These are phyloP conservation scores for Mortierella alpina DNA, from an alignment of 192 early-diverging fungal species.

Conservation along the genomic window DNA sequence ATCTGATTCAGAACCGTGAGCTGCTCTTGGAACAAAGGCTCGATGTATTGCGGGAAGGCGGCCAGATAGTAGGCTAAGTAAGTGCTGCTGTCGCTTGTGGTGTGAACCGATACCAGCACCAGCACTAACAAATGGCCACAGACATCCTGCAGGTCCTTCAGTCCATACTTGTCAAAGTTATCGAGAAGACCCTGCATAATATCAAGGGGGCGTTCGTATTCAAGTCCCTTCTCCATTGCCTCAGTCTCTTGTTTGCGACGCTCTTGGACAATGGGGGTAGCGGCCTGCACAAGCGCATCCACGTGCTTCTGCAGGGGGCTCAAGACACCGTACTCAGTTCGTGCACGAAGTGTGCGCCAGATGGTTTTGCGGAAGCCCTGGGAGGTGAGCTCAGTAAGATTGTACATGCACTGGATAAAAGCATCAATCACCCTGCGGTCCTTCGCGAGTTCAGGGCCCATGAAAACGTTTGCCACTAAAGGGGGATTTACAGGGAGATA, in stretches of 20 bases:
- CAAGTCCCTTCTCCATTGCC: neutral
- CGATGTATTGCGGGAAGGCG: slow-evolving; percentile 14
- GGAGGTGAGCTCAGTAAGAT: neutral
- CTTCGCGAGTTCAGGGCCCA: slow-evolving; percentile 9
- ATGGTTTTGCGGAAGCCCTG: neutral
- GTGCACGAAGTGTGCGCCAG: neutral
- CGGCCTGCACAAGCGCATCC: neutral
- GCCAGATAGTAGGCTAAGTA: slow-evolving; percentile 27
- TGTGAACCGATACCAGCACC: slow-evolving; percentile 46
- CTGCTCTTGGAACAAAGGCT: slow-evolving; percentile 35
- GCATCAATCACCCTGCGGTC: slow-evolving; percentile 7
- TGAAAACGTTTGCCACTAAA: slow-evolving; percentile 17
- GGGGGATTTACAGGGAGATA: no score
- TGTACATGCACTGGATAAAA: neutral
- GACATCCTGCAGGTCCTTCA: slow-evolving; percentile 9
- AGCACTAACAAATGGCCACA: slow-evolving; percentile 24
- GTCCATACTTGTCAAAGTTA: slow-evolving; percentile 16
- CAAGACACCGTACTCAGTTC: neutral
- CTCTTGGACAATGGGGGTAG: slow-evolving; percentile 5
- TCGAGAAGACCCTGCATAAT: slow-evolving; percentile 38
- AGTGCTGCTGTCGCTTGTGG: slow-evolving; percentile 24
- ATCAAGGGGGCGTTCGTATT: slow-evolving; percentile 22
- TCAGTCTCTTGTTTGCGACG: slow-evolving; percentile 4
- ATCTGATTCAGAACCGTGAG: slow-evolving; percentile 17
- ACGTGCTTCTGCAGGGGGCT: slow-evolving; percentile 7